These are phyloP conservation scores for Parietaria judaica DNA, from an alignment of 306 rosid genomes.

Conservation along the genomic window DNA sequence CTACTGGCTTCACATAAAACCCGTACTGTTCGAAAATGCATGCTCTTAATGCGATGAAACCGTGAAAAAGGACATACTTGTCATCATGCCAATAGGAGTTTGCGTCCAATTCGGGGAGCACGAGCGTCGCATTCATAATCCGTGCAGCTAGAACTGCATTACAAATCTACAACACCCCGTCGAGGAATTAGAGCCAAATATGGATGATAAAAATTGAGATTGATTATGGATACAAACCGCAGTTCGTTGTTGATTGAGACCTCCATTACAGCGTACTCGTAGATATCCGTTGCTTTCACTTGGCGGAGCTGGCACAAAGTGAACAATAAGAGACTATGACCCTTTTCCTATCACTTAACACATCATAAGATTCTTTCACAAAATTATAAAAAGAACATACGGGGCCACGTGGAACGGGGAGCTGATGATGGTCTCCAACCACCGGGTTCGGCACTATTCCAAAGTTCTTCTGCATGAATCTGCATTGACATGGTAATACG, in stretches of 20 bases:
- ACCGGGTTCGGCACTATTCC: slow-evolving; percentile 70
- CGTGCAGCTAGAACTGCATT: slow-evolving; percentile 98
- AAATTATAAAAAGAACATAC: slow-evolving; percentile 38
- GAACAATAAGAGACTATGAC: slow-evolving; percentile 12
- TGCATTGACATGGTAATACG: slow-evolving; percentile 23
- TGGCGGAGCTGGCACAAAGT: slow-evolving; percentile 67
- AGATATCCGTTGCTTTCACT: slow-evolving; percentile 72
- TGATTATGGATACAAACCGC: slow-evolving; percentile 47
- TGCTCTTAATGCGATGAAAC: not conserved
- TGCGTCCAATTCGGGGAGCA: slow-evolving; percentile 90
- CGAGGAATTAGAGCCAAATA: slow-evolving; percentile 7
- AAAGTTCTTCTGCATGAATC: slow-evolving; percentile 69
- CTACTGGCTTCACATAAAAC: too few relatives aligned
- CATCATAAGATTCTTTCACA: slow-evolving; percentile 18
- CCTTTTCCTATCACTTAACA: not conserved
- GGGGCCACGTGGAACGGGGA: slow-evolving; percentile 79
- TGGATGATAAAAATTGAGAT: slow-evolving; percentile 14
- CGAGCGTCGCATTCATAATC: slow-evolving; percentile 92
- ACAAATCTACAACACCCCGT: slow-evolving; percentile 58
- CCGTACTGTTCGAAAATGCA: too few relatives aligned
- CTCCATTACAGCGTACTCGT: slow-evolving; percentile 96
- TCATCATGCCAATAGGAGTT: slow-evolving; percentile 97
- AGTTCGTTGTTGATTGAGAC: slow-evolving; percentile 89
- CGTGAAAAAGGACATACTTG: slow-evolving; percentile 34
- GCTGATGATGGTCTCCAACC: slow-evolving; percentile 96